Evolutionary conservation across 805 yeast species (phyloP).

Genomic region (Schwanniomyces polymorphus): DNA sequence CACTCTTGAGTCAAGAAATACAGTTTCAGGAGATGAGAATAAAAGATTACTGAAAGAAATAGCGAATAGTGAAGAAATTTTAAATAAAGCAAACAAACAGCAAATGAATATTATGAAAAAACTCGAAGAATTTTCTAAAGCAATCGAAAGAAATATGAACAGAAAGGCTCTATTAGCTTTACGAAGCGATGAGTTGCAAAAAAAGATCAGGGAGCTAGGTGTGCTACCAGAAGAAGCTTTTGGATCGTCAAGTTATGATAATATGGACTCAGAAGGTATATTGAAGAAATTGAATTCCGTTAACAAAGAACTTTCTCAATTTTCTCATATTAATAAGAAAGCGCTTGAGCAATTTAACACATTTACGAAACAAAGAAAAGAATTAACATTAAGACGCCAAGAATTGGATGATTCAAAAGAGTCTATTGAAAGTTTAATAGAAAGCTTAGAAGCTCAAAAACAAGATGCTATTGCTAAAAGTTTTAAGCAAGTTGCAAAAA

Average conservation of each 20-base stretch:
- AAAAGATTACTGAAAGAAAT: conserved; percentile 30
- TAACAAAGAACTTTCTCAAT: conserved; percentile 58
- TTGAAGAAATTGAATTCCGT: conserved; percentile 52
- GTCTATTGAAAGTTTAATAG: conserved; percentile 72
- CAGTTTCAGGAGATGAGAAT: conserved; percentile 21
- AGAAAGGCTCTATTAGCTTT: conserved; percentile 57
- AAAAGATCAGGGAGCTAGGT: conserved; percentile 80
- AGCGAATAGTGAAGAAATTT: conserved; percentile 32
- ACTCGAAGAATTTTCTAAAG: conserved; percentile 61
- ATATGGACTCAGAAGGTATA: conserved; percentile 51
- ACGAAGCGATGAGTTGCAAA: conserved; percentile 71
- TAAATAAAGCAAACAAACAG: conserved; percentile 54
- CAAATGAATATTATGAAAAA: conserved; percentile 55
- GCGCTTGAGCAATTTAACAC: conserved; percentile 81
- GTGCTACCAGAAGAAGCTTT: conserved; percentile 86
- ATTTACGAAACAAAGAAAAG: conserved; percentile 72
- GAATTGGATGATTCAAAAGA: conserved; percentile 70
- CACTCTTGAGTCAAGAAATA: conserved; percentile 26
- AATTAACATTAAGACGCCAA: conserved; percentile 59
- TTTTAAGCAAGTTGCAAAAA: conserved; percentile 70
- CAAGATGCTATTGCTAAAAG: conserved; percentile 79
- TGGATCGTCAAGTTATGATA: conserved; percentile 37
- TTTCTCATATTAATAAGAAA: conserved; percentile 80
- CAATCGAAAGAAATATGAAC: conserved; percentile 63
- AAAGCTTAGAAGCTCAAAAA: conserved; percentile 71